Evolutionary conservation across 805 yeast genomes (phyloP), one percentile per base, ranked within the genome.

Genomic region (Cyberlindnera samutprakarnensis): DNA sequence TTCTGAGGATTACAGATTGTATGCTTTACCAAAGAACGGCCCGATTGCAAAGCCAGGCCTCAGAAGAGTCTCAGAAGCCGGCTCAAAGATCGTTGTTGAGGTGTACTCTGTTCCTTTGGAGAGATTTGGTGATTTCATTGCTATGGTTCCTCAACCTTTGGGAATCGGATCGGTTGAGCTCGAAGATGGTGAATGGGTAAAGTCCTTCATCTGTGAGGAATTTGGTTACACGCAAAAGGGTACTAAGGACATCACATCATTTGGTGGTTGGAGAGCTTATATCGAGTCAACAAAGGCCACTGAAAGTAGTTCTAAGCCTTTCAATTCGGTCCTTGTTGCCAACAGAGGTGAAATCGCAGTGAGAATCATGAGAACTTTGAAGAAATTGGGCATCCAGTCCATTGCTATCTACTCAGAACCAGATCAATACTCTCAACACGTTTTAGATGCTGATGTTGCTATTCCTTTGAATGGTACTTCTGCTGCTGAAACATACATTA

Each of bases 311-410:
- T 61, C 60, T 36, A 74, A 72, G 48, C 92, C 94, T 1, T 86
- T 87, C 60, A 66, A 76, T 14, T 71, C 80, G 9, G 95, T 90
- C n/a, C 68, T 90, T 35, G 92, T 90, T 33, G 97, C 97, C 25
- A 90, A 90, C 65, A 75, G 98, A 62, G 97, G 97, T 56, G 98
- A 90, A 61, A 90, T 90, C 49, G 96, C 98, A 2, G 96, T 88
- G 19, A 69, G 98, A 51, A 86, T 92, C 46, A 86, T 90, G 51
- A 80, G 73, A 53, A 88, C 98, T 14, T 66, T 90, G 53, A 84
- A 83, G 57, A 80, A 79, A 56, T 56, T 92, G 42, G 75, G 75
- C 4, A 84, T 92, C 47, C 70, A 67, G 43, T 65, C 96, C 1
- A 79, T 90, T 44, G 92, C 97, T 6, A 80, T 90, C 27, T 92